phyloP scores from a whole-genome alignment of 1,139 yeast genomes.

The Kluyveromyces marxianus region DNA sequence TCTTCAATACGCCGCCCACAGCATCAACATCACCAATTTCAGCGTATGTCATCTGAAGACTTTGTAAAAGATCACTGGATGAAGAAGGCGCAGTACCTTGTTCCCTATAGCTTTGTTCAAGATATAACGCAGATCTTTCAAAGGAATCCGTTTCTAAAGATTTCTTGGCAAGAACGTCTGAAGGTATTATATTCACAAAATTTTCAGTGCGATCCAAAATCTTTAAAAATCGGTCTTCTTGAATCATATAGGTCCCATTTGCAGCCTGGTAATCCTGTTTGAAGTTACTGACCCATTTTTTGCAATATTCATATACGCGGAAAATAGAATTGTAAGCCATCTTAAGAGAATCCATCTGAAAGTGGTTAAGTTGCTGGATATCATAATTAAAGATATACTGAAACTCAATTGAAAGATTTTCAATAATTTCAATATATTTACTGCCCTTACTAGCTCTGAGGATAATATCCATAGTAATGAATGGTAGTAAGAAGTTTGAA shows the following conservation, averaged over 20 bases:
- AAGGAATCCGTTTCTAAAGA: constrained; percentile 80
- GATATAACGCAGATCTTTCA: constrained; percentile 81
- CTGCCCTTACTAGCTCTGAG: constrained; percentile 33
- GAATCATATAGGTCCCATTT: constrained; percentile 24
- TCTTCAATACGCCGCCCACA: constrained; percentile 74
- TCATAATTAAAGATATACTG: constrained; percentile 46
- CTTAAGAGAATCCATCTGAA: constrained; percentile 49
- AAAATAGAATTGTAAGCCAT: constrained; percentile 68
- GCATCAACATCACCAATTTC: constrained; percentile 86
- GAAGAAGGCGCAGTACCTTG: constrained; percentile 31
- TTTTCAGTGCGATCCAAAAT: constrained; percentile 32
- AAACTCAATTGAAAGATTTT: constrained; percentile 51
- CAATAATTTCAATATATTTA: constrained; percentile 38
- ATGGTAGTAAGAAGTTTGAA: constrained; percentile 71
- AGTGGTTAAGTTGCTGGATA: constrained; percentile 41
- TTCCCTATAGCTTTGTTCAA: constrained; percentile 65
- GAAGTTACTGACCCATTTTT: constrained; percentile 56
- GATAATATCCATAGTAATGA: constrained; percentile 62
- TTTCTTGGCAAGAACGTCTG: constrained; percentile 62
- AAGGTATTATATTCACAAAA: constrained; percentile 52
- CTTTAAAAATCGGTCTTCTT: constrained; percentile 16
- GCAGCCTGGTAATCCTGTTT: constrained; percentile 21
- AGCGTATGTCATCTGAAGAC: constrained; percentile 74
- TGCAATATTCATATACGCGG: constrained; percentile 73
- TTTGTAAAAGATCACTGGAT: constrained; percentile 39